Base-by-base conservation (phyloP, 1,139 yeast species). In the Saccharomyces hybrid region DNA sequence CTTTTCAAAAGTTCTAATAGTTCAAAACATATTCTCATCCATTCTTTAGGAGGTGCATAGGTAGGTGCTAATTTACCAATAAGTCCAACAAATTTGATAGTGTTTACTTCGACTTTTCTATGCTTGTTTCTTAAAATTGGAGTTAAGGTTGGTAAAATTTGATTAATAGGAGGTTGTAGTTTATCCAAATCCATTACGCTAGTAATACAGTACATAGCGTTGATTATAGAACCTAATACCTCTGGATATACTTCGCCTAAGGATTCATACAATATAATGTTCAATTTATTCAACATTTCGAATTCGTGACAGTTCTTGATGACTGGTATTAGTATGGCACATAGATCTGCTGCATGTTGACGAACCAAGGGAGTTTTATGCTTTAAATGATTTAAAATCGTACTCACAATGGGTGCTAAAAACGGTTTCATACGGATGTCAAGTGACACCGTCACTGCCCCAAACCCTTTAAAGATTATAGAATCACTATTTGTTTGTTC, bases 21-120 rank as follows among this genome's bases (percentile, higher is more conserved):
- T 67, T 91, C 97, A 71, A 88, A 90, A 64, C 97, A 88, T 31
- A 93, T 88, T 58, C 99, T 78, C 95, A 93, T 89, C 99, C 99
- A 95, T 70, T 95, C 99, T 58, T 89, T 83, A 2, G 97, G 96
- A 51, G 91, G 84, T 25, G 91, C 89, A 54, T 83, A 82, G 62
- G 88, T 96, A 0, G 96, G 84, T n/a, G 89, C 93, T 52, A 83
- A 78, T 53, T 79, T 81, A 0, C 98, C 97, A 54, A 93, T 86
- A 49, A 83, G 75, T 1, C 97, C 97, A 28, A 95, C 86, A 28
- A 93, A 74, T 52, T 79, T 82, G 47, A 93, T 86, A 16, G 95
- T 82, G 58, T 86, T 81, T 60, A 89, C 95, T 68, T 91, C 98
- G 1, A 95, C 99, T 60, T 87, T 87, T 58, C 88, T 97, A 63